Base-by-base conservation (phyloP, 208 protist genomes). In the Trichomonas tenax region DNA sequence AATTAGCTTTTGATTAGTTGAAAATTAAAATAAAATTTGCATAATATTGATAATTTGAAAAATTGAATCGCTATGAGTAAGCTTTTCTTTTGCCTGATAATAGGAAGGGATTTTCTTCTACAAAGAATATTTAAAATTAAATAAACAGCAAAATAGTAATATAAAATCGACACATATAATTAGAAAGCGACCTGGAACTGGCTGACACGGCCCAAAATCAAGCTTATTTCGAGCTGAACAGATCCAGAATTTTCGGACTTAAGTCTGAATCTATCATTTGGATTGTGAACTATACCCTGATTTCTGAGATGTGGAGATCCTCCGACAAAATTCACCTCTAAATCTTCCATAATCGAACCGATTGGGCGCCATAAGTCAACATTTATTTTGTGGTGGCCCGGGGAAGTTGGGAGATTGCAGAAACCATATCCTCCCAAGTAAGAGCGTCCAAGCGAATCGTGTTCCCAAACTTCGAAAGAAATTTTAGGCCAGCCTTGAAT, bases 401-500 rank as follows among this genome's bases (percentile, higher is more conserved):
- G 86, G 9, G 86, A 93, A 23, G 44, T 93, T 93, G 86, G 86
- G 0, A 93, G 31, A 38, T 41, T 26, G 10, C 44, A 48, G 31
- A 93, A 93, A 23, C 86, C 86, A 51, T 93, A 93, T 9, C 86
- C 86, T 17, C 86, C 86, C 1, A 93, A 26, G 44, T 38, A 93
- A 10, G 86, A 93, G 44, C 86, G 86, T 48, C 86, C 86, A 34
- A 93, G 86, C 0, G 86, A 51, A 36, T 93, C 86, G 15, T 93
- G 86, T 51, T 93, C 86, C 86, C 86, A 93, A 41, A 93, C 40
- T 93, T 93, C 86, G 31, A 93, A 93, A 51, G 21, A 93, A 34
- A 93, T 48, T 93, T 93, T 93, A 17, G 86, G 86, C 86, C 86
- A 93, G 31, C 86, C 86, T 93, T 93, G 86, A 93, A 93, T 93